Conservation (phyloP, 257 asterid genomes). For the Knoxia roxburghii region DNA sequence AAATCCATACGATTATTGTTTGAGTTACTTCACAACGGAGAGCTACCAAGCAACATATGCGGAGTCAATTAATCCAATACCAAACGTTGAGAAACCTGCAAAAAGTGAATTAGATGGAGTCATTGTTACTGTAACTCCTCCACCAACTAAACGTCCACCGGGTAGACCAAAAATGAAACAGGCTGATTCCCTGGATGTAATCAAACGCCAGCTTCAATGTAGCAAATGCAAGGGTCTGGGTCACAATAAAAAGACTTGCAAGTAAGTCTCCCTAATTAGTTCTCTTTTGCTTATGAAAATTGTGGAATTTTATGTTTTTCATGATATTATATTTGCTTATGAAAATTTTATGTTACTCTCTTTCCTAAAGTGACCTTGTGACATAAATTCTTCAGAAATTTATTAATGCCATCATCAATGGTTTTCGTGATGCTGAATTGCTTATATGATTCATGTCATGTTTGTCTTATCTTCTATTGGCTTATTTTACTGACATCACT, state of each 20-base stretch:
- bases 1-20: constrained; percentile 68
- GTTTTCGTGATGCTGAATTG: too few species aligned
- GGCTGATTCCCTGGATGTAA: constrained; percentile 60
- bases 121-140: constrained; percentile 69
- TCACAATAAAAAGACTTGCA: constrained; percentile 94
- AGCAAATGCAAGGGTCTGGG: constrained; percentile 98
- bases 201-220: constrained; percentile 97
- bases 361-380: background rate
- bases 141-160: constrained; percentile 87
- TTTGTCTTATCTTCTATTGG: background rate
- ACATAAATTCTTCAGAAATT: background rate
- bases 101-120: constrained; percentile 47
- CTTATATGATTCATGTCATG: background rate
- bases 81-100: constrained; percentile 73
- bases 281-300: background rate
- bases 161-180: constrained; percentile 87
- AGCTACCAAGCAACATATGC: constrained; percentile 61
- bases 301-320: background rate
- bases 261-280: constrained; percentile 37
- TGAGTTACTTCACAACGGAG: constrained; percentile 60
- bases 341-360: background rate
- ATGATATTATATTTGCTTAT: background rate
- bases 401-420: background rate
- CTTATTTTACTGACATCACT: background rate
- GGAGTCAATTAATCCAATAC: constrained; percentile 86